Base-by-base conservation (phyloP, 1,139 yeast genomes). In the Pichia cactophila region DNA sequence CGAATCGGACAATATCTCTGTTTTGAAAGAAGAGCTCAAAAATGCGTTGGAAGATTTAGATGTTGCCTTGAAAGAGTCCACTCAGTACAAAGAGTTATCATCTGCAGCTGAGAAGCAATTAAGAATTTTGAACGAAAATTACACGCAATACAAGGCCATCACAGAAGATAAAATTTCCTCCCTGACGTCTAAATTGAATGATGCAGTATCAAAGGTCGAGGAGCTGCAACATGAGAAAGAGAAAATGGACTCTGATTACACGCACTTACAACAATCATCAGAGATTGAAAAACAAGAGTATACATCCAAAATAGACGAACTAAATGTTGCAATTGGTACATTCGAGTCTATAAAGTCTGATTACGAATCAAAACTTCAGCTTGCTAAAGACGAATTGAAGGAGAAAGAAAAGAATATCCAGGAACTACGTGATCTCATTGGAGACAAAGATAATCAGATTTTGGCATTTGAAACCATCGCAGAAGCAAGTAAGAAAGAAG, bases 401-500 rank as follows among this genome's bases (percentile, higher is more conserved):
- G n/a, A 44, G 0, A 53, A 57, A 36, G 53, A 52, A 12, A 45
- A 47, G 11, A 39, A 43, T 12, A 37, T 60, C 16, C 41, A 33
- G 10, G 49, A 48, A 9, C 52, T 63, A 20, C 69, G 70, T 50
- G 59, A 59, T 2, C 87, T 85, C 52, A 66, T 84, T 51, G 70
- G 71, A 35, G 70, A 72, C 1, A 68, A 73, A 33, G 61, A 75
- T 47, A 77, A 81, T 2, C 79, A 80, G 58, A 80, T 78, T 55
- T 80, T 81, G 12, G 73, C 74, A n/a, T 73, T 81, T 10, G 69
- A 80, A 2, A 68, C 69, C 46, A 70, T 73, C 9, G 65, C 79
- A 16, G 68, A 73, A 23, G 52, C 62, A 4, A 62, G 80, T 50
- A 75, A 80, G 51, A 72, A 73, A 20, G 73, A 74, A 44, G 60